Evolutionary conservation across 2,329 filamentous ascomycete genomes (phyloP), one percentile per base, ranked within the genome.

Genomic region (Sporothrix inflata): DNA sequence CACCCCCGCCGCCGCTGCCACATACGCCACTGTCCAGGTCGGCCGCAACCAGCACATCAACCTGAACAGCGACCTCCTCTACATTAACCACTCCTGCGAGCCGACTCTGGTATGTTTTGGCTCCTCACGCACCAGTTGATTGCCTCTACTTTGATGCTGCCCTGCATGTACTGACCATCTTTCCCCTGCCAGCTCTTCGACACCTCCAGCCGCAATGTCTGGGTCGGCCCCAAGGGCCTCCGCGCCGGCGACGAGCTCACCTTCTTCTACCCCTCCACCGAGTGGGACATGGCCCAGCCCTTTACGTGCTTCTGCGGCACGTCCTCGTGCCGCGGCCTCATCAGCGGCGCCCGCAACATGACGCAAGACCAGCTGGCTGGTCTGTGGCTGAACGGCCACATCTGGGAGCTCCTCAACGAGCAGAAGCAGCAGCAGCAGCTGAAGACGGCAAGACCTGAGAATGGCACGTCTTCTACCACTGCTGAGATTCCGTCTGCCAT

Each of bases 231-330:
- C 27, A 84, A 84, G 70, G 88, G 88, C 45, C 83, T 90, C 69
- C 78, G 81, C 70, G 78, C 81, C 4, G 87, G 87, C 66, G 86
- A 90, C 73, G 88, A 90, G 78, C 82, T 90, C 63, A 89, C 88
- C 70, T 93, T 92, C 82, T 93, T 93, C 81, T 93, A 93, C 77
- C 90, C 91, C 4, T 92, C 89, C 70, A 92, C 90, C 1, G 91
- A 93, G 81, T 93, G 90, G 90, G 77, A 84, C 77, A 92, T 93
- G 91, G 88, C 88, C 42, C 91, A 93, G 82, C 85, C 89, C 4
- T 93, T 93, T 78, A 81, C 86, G 73, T 93, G 91, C 79, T 82
- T 86, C 73, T 93, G 91, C 78, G 84, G 85, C 74, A 84, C 83
- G 4, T 75, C 82, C 0, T 81, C 82, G 24, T 93, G 91, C 81